Evolutionary conservation across 495 filamentous ascomycete genomes (phyloP).

Genomic region (Podospora pseudopauciseta): DNA sequence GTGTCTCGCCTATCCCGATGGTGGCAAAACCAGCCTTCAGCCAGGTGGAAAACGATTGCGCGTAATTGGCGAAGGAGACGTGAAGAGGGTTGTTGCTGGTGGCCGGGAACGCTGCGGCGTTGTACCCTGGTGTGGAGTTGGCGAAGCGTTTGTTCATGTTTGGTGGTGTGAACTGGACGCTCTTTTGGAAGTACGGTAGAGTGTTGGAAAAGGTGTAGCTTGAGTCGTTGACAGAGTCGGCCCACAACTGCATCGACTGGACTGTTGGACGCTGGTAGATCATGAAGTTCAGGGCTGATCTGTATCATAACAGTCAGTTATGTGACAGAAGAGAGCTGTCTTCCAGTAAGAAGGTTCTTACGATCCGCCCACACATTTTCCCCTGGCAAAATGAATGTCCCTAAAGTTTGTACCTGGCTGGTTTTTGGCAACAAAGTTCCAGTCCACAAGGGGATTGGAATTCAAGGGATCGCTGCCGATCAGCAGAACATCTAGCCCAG

Average conservation of each 20-base stretch:
- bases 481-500: slow-evolving; percentile 10
- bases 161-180: slow-evolving; percentile 7
- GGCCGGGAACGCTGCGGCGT: slow-evolving; percentile 15
- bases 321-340: neutral
- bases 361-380: slow-evolving; percentile 10
- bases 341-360: neutral
- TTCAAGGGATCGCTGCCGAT: slow-evolving; percentile 2
- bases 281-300: slow-evolving; percentile 6
- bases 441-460: slow-evolving; percentile 10
- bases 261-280: slow-evolving; percentile 6
- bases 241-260: slow-evolving; percentile 4
- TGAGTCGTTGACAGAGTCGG: neutral
- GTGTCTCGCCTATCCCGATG: slow-evolving; percentile 36
- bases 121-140: slow-evolving; percentile 6
- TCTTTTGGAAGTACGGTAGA: slow-evolving; percentile 4
- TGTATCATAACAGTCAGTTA: neutral
- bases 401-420: slow-evolving; percentile 9
- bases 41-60: slow-evolving; percentile 18
- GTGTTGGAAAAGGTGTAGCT: slow-evolving; percentile 6
- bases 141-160: slow-evolving; percentile 8
- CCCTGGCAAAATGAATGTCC: slow-evolving; percentile 8
- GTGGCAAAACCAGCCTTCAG: slow-evolving; percentile 20
- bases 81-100: slow-evolving; percentile 16
- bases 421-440: slow-evolving; percentile 6
- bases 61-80: slow-evolving; percentile 17